Percentiles rank a stretch among this genome's conserved stretches.
Conservation (phyloP, 2,329 filamentous ascomycete species). For the Fonsecaea erecta region DNA sequence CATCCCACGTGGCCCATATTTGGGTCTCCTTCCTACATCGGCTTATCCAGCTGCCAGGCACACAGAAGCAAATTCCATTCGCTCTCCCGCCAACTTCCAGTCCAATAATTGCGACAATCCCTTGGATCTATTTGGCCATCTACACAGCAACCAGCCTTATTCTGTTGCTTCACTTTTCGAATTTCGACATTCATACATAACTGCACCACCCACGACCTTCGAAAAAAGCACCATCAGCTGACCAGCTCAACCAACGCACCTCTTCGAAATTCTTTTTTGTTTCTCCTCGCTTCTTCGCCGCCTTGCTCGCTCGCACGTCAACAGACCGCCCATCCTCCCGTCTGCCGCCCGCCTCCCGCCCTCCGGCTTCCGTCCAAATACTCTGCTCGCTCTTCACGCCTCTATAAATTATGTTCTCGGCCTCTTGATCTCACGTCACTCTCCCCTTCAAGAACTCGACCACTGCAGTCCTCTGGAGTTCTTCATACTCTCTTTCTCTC, state of each 20-base stretch:
- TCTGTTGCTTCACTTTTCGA: slow-evolving; percentile 8
- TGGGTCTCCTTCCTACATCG: background rate
- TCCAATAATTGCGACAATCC: slow-evolving; percentile 13
- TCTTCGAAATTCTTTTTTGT: background rate
- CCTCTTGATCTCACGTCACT: slow-evolving; percentile 32
- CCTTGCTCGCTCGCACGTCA: slow-evolving; percentile 7
- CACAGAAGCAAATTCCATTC: slow-evolving; percentile 10
- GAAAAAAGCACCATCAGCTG: slow-evolving; percentile 14
- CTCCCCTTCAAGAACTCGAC: slow-evolving; percentile 13
- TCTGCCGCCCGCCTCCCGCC: background rate
- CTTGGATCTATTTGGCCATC: slow-evolving; percentile 7
- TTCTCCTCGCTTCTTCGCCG: slow-evolving; percentile 19
- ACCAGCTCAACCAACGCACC: slow-evolving; percentile 9
- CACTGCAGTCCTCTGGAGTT: slow-evolving; percentile 9
- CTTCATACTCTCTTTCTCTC: background rate
- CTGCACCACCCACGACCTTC: background rate
- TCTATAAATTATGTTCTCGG: slow-evolving; percentile 22
- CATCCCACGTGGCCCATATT: slow-evolving; percentile 26
- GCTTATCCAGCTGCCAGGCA: slow-evolving; percentile 7
- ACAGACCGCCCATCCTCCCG: slow-evolving; percentile 17
- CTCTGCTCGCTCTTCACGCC: background rate
- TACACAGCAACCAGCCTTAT: slow-evolving; percentile 13
- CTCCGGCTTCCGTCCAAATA: slow-evolving; percentile 8
- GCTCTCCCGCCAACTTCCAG: slow-evolving; percentile 8
- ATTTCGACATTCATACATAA: background rate